These are phyloP conservation scores for Microcera coccophila DNA, from an alignment of 2,329 filamentous ascomycete genomes.

Conservation along the genomic window DNA sequence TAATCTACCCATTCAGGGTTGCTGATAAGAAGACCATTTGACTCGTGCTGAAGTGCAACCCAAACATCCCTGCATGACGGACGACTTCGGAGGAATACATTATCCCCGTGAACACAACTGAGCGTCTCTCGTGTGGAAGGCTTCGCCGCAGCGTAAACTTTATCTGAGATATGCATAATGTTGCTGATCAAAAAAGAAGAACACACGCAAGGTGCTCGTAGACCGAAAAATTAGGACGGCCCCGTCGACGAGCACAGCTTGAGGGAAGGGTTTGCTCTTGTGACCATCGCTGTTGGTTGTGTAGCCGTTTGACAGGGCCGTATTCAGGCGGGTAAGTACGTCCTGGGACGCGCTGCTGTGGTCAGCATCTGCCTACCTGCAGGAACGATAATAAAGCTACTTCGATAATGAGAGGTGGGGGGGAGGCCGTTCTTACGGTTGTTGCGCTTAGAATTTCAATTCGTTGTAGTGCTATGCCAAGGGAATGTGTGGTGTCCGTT, in stretches of 20 bases:
- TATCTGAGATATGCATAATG: slow-evolving; percentile 10
- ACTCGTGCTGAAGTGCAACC: slow-evolving; percentile 5
- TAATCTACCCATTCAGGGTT: neutral
- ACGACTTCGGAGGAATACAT: slow-evolving; percentile 1
- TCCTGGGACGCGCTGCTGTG: slow-evolving; percentile 2
- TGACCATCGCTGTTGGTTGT: slow-evolving; percentile 19
- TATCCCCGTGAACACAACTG: neutral
- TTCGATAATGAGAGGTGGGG: too few species aligned
- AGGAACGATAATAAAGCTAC: slow-evolving; percentile 6
- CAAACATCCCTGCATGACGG: slow-evolving; percentile 3
- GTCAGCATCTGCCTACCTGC: slow-evolving; percentile 3
- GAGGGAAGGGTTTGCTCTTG: neutral
- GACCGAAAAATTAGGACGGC: neutral
- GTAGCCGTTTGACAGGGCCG: slow-evolving; percentile 19
- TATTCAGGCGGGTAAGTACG: slow-evolving; percentile 10
- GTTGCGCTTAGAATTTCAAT: too few species aligned
- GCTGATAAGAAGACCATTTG: neutral
- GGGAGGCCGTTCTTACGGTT: too few species aligned
- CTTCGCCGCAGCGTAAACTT: slow-evolving; percentile 10
- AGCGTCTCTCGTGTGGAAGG: slow-evolving; percentile 1
- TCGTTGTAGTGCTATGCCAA: too few species aligned
- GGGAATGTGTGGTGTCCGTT: too few species aligned
- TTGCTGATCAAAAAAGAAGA: too few species aligned
- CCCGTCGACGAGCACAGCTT: too few species aligned
- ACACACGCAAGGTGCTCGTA: neutral